Base-by-base conservation (phyloP, 192 early-diverging fungal genomes). In the Coemansia asiatica region DNA sequence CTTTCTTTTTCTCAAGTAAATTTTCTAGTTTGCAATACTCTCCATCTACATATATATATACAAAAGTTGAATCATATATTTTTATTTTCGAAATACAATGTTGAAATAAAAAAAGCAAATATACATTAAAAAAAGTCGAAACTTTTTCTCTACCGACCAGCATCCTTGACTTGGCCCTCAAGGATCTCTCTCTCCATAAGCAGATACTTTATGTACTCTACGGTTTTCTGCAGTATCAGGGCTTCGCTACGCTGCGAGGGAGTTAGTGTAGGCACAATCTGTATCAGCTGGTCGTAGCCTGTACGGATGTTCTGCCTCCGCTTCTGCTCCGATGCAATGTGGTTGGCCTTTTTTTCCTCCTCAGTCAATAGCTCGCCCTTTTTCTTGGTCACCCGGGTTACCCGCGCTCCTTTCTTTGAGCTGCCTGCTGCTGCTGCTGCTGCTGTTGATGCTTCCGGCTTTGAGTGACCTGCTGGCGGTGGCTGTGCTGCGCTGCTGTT, bases 251-350 rank as follows among this genome's bases (percentile, higher is more conserved):
- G 85, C 76, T 94, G 94, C 31, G 88, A 89, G 27, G 89, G 87
- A 48, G 87, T 91, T 53, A 96, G 75, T 6, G 87, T 87, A 40
- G 94, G 93, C 29, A 96, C 92, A 63, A 94, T 88, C 61, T 91
- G 90, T 35, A 92, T 89, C 56, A 97, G 87, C 64, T 91, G 88
- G 71, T 95, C 92, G 74, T 95, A 95, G 10, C 95, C 95, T 21
- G 87, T 67, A 15, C 92, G 85, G 71, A 97, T 97, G 66, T 95
- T 94, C 59, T 93, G 90, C 40, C 95, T 84, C 56, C 95, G 87
- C 68, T 94, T 92, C 74, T 97, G 93, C 73, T 97, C 95, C 22
- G 91, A 93, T 1, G 91, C 93, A 82, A 97, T 97, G 74, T 97
- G 95, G 80, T 96, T 96, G 12, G 90, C 90, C 68, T 92, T 91